Evolutionary conservation across 2,329 filamentous ascomycete genomes (phyloP).

Genomic region (Cercospora sojina): DNA sequence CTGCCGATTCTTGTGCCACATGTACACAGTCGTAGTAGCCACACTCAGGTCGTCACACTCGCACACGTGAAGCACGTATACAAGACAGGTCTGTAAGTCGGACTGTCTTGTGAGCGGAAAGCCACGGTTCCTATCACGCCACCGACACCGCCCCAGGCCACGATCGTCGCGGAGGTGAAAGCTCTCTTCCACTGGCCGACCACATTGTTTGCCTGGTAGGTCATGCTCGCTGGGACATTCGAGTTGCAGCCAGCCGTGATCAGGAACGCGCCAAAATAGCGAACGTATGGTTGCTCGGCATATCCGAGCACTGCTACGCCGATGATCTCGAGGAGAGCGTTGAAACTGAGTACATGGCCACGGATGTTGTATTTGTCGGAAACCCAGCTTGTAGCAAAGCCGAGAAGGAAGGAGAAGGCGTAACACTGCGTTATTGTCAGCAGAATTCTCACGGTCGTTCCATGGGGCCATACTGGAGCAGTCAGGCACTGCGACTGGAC

Average conservation of each 20-base stretch:
- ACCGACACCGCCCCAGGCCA: slow-evolving; percentile 71
- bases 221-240: slow-evolving; percentile 72
- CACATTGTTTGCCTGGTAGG: slow-evolving; percentile 85
- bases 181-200: slow-evolving; percentile 86
- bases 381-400: slow-evolving; percentile 1
- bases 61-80: slow-evolving; percentile 12
- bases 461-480: slow-evolving; percentile 49
- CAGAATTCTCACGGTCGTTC: background rate
- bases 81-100: slow-evolving; percentile 12
- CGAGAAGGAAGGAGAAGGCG: slow-evolving; percentile 14
- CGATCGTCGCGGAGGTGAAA: slow-evolving; percentile 42
- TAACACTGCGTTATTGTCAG: slow-evolving; percentile 9
- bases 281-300: slow-evolving; percentile 52
- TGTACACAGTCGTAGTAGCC: slow-evolving; percentile 10
- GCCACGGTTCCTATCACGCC: slow-evolving; percentile 73
- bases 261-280: slow-evolving; percentile 74
- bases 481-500: slow-evolving; percentile 67
- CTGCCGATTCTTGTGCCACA: slow-evolving; percentile 12
- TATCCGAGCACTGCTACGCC: slow-evolving; percentile 74
- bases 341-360: slow-evolving; percentile 57
- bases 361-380: slow-evolving; percentile 13
- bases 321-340: slow-evolving; percentile 62
- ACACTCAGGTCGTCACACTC: slow-evolving; percentile 12
- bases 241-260: slow-evolving; percentile 70
- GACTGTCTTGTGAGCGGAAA: slow-evolving; percentile 51